Conservation (phyloP, 2,329 filamentous ascomycete genomes). For the Curvularia sp. region DNA sequence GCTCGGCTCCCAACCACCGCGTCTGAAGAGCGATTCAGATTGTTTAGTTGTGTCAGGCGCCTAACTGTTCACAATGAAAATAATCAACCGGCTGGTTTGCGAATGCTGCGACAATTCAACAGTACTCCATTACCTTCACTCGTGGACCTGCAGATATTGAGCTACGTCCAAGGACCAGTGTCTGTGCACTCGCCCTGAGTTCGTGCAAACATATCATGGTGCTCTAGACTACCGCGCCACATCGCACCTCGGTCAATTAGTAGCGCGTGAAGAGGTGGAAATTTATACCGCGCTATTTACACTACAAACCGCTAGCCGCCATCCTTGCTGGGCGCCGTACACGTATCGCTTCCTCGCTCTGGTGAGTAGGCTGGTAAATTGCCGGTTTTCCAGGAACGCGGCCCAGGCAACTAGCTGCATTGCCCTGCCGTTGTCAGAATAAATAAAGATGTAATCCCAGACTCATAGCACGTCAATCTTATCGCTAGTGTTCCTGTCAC, state of each 20-base stretch:
- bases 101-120: background rate
- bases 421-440: constrained; percentile 5
- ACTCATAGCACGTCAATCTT: constrained; percentile 12
- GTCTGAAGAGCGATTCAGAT: background rate
- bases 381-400: constrained; percentile 6
- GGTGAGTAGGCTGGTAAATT: constrained; percentile 5
- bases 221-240: background rate
- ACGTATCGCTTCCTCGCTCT: constrained; percentile 7
- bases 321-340: constrained; percentile 15
- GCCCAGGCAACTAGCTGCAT: constrained; percentile 11
- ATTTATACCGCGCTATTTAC: constrained; percentile 9
- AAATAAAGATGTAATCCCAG: constrained; percentile 16
- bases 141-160: background rate
- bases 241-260: constrained; percentile 8
- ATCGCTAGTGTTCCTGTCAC: constrained; percentile 15
- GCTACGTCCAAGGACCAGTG: background rate
- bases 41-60: constrained; percentile 1
- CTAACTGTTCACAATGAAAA: background rate
- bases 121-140: background rate
- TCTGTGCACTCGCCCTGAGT: background rate
- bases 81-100: background rate
- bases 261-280: constrained; percentile 8
- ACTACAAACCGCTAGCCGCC: constrained; percentile 5
- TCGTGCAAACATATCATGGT: background rate
- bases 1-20: constrained; percentile 11